phyloP scores from a whole-genome alignment of 2,329 filamentous ascomycete genomes.

The Nigrograna mackinnonii region DNA sequence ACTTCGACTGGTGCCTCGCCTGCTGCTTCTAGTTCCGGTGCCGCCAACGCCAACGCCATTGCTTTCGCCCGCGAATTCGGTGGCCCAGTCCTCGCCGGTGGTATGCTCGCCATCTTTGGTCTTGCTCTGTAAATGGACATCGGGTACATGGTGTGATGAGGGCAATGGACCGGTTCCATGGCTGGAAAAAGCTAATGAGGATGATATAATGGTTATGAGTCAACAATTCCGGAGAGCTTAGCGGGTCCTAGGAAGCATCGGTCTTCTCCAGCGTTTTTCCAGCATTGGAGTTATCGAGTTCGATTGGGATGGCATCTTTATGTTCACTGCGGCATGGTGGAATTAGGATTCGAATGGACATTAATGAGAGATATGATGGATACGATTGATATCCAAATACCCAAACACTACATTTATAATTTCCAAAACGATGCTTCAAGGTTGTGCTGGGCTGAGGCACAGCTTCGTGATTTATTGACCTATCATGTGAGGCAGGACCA shows the following conservation, averaged over 20 bases:
- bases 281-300: slow-evolving; percentile 25
- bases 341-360: slow-evolving; percentile 12
- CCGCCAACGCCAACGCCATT: slow-evolving; percentile 52
- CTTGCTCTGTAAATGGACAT: slow-evolving; percentile 55
- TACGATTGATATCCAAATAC: slow-evolving; percentile 34
- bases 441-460: too few species aligned
- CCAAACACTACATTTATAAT: too few species aligned
- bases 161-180: slow-evolving; percentile 29
- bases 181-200: slow-evolving; percentile 23
- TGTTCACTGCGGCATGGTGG: slow-evolving; percentile 23
- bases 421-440: too few species aligned
- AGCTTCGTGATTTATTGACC: too few species aligned
- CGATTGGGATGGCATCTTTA: slow-evolving; percentile 24
- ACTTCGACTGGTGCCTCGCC: slow-evolving; percentile 28
- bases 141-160: slow-evolving; percentile 8
- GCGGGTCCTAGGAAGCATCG: slow-evolving; percentile 15
- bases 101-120: slow-evolving; percentile 60
- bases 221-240: slow-evolving; percentile 14
- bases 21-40: slow-evolving; percentile 33
- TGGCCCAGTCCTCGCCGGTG: slow-evolving; percentile 55
- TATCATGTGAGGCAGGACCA: too few species aligned
- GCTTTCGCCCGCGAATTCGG: slow-evolving; percentile 54
- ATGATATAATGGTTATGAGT: slow-evolving; percentile 19
- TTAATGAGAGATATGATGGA: slow-evolving; percentile 41
- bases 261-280: slow-evolving; percentile 21